phyloP scores from a whole-genome alignment of 2,329 filamentous ascomycete species.

The Stagonosporopsis vannaccii region DNA sequence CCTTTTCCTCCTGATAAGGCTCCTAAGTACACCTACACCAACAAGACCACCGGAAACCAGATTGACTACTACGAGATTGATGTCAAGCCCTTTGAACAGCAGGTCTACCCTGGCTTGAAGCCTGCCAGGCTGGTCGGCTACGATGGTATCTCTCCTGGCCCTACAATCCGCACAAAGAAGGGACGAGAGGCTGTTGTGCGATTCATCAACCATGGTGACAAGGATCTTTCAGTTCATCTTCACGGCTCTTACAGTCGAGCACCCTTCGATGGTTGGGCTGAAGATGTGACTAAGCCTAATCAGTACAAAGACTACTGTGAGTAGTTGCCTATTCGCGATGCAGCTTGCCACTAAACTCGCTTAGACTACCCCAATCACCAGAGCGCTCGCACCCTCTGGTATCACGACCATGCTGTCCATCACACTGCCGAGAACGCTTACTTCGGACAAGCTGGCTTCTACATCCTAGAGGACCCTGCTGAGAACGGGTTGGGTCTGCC shows the following conservation, averaged over 20 bases:
- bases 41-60: slow-evolving; percentile 45
- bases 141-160: slow-evolving; percentile 64
- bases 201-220: slow-evolving; percentile 60
- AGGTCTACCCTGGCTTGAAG: slow-evolving; percentile 54
- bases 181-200: slow-evolving; percentile 63
- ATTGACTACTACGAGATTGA: slow-evolving; percentile 59
- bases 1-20: slow-evolving; percentile 56
- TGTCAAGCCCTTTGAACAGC: slow-evolving; percentile 53
- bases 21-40: slow-evolving; percentile 27
- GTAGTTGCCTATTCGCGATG: not conserved
- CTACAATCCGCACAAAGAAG: slow-evolving; percentile 59
- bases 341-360: slow-evolving; percentile 1
- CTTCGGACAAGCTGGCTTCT: slow-evolving; percentile 65
- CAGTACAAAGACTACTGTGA: slow-evolving; percentile 59
- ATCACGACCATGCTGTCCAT: slow-evolving; percentile 55
- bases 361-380: slow-evolving; percentile 64
- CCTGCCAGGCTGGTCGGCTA: slow-evolving; percentile 59
- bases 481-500: slow-evolving; percentile 62
- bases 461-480: slow-evolving; percentile 61
- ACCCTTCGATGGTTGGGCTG: slow-evolving; percentile 63
- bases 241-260: slow-evolving; percentile 61
- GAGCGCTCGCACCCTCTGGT: slow-evolving; percentile 64
- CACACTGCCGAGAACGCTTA: slow-evolving; percentile 65
- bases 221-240: slow-evolving; percentile 61
- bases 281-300: slow-evolving; percentile 59